Evolutionary conservation across 768 basidiomycete species (phyloP).

Genomic region (Rhizopogon sp.): DNA sequence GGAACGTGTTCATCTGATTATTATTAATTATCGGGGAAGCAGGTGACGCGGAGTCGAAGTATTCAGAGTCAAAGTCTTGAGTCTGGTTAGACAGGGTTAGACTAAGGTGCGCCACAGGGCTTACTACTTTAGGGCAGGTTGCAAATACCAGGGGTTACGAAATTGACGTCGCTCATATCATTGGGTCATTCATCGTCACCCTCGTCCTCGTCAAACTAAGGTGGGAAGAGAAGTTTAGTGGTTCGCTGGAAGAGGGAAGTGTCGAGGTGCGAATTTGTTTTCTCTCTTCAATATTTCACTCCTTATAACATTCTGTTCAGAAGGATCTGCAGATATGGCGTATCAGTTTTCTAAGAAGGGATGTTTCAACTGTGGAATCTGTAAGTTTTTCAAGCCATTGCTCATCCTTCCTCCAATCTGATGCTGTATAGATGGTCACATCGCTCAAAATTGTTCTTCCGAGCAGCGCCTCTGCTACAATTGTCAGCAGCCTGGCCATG

Average conservation of each 20-base stretch:
- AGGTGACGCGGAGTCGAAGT: background rate
- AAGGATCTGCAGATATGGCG: conserved; percentile 56
- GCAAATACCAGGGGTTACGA: conserved; percentile 11
- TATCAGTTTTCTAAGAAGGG: conserved; percentile 83
- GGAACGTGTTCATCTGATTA: background rate
- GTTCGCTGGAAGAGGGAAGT: conserved; percentile 72
- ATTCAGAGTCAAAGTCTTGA: background rate
- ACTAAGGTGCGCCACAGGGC: conserved; percentile 22
- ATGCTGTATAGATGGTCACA: conserved; percentile 69
- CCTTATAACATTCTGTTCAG: conserved; percentile 18
- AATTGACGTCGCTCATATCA: conserved; percentile 11
- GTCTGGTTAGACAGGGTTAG: background rate
- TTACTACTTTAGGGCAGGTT: conserved; percentile 29
- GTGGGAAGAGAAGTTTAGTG: conserved; percentile 61
- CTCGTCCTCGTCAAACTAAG: conserved; percentile 57
- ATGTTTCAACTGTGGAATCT: conserved; percentile 92
- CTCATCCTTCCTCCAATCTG: conserved; percentile 11
- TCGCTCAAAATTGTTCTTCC: conserved; percentile 88
- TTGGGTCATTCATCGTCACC: conserved; percentile 28
- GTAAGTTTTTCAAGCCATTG: conserved; percentile 41
- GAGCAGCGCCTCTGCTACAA: conserved; percentile 91
- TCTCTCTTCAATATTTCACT: conserved; percentile 5
- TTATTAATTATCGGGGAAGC: background rate
- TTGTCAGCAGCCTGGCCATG: conserved; percentile 92
- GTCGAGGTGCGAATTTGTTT: conserved; percentile 45